Conservation (phyloP, 768 basidiomycete species). For the Porpolomopsis calyptriformis region DNA sequence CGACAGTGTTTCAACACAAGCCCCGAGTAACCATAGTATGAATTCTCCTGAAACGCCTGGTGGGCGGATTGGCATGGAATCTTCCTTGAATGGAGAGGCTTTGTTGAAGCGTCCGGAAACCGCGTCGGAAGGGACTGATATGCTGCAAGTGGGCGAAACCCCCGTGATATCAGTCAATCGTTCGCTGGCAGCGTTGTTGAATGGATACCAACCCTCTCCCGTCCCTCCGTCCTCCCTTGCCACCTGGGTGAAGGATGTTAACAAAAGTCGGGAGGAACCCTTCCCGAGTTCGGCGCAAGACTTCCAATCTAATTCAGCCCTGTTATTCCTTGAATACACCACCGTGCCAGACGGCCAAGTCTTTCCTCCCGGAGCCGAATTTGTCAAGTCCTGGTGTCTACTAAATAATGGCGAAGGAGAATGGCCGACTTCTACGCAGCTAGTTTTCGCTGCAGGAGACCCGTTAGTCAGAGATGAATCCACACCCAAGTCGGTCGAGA, state of each 20-base stretch:
- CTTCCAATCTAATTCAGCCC: conserved; percentile 10
- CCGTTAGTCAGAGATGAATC: conserved; percentile 32
- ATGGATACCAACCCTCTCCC: conserved; percentile 3
- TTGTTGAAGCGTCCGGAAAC: conserved; percentile 16
- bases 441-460: conserved; percentile 65
- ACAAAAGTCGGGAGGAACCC: neutral
- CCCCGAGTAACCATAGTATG: neutral
- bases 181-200: conserved; percentile 5
- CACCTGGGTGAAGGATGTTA: neutral
- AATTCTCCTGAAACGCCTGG: neutral
- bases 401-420: conserved; percentile 48
- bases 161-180: conserved; percentile 1
- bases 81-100: conserved; percentile 23
- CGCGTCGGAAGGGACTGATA: conserved; percentile 1
- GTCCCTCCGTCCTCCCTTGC: neutral
- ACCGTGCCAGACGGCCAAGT: conserved; percentile 67
- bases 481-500: conserved; percentile 25
- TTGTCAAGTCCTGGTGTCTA: conserved; percentile 76
- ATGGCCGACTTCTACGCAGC: conserved; percentile 61
- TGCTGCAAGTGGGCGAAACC: neutral
- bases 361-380: conserved; percentile 77
- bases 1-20: neutral
- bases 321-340: conserved; percentile 52
- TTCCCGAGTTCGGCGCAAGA: conserved; percentile 3
- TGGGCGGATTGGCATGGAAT: conserved; percentile 12